Percentiles rank a stretch among this genome's conserved stretches.
Conservation (phyloP, 345 rosid species). For the Bruguiera gymnorhiza region DNA sequence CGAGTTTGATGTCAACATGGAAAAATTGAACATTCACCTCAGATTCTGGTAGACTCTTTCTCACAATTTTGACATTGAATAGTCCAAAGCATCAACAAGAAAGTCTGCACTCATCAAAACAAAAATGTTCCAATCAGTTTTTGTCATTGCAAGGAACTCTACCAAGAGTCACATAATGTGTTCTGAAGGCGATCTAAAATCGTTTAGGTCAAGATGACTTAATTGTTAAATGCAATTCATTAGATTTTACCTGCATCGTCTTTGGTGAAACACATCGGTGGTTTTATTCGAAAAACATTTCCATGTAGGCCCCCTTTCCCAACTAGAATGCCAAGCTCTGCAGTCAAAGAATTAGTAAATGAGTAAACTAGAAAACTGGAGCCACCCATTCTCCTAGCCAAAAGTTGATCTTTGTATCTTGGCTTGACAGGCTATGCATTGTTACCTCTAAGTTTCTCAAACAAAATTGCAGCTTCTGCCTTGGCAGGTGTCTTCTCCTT, state of each 20-base stretch:
- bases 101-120: constrained; percentile 23
- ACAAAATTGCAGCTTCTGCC: constrained; percentile 66
- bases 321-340: constrained; percentile 72
- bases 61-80: constrained; percentile 62
- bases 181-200: not conserved
- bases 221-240: not conserved
- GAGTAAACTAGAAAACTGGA: constrained; percentile 1
- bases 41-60: constrained; percentile 4
- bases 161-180: not conserved
- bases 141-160: not conserved
- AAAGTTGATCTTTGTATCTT: not conserved
- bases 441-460: constrained; percentile 83
- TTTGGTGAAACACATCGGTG: constrained; percentile 93
- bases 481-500: constrained; percentile 84
- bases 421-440: not conserved
- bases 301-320: constrained; percentile 96
- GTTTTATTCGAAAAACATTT: constrained; percentile 82
- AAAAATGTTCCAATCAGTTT: not conserved
- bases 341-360: constrained; percentile 13
- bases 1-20: not conserved
- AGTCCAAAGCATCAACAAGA: constrained; percentile 78
- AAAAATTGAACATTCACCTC: not conserved
- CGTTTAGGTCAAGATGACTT: not conserved
- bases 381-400: not conserved
- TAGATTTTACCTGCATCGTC: constrained; percentile 73